Conservation (phyloP, 192 early-diverging fungal genomes). For the Entophlyctis helioformis region DNA sequence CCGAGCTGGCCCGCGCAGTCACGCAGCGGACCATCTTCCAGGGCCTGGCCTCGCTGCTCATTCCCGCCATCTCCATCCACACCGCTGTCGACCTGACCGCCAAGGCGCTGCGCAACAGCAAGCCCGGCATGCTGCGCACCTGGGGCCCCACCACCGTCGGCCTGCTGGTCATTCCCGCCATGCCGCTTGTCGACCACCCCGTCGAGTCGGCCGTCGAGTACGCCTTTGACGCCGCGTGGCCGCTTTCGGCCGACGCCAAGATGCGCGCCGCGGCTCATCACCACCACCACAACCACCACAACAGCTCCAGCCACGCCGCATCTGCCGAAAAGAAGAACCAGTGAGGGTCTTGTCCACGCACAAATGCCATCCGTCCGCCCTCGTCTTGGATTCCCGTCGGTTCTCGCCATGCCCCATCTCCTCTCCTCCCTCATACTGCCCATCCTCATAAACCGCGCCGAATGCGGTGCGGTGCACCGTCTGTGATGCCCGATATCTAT, state of each 20-base stretch:
- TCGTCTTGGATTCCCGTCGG: too few relatives aligned
- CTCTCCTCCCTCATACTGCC: too few relatives aligned
- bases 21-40: slow-evolving; percentile 53
- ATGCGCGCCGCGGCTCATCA: slow-evolving; percentile 1
- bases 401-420: too few relatives aligned
- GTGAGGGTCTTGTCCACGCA: too few relatives aligned
- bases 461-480: too few relatives aligned
- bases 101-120: slow-evolving; percentile 11
- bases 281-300: slow-evolving; percentile 2
- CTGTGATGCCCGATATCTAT: too few relatives aligned
- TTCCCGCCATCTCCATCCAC: slow-evolving; percentile 55
- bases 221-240: slow-evolving; percentile 38
- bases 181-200: slow-evolving; percentile 55
- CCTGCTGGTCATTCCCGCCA: slow-evolving; percentile 43
- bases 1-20: slow-evolving; percentile 29
- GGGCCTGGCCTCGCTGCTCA: slow-evolving; percentile 39
- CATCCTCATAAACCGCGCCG: too few relatives aligned
- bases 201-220: slow-evolving; percentile 45
- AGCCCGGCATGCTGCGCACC: slow-evolving; percentile 8
- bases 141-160: slow-evolving; percentile 53
- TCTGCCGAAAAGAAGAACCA: too few relatives aligned
- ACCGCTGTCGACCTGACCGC: slow-evolving; percentile 41
- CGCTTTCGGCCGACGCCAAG: slow-evolving; percentile 1
- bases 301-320: too few relatives aligned
- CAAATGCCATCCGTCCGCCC: too few relatives aligned